These are phyloP conservation scores for Plenodomus biglobosus DNA, from an alignment of 2,329 filamentous ascomycete genomes.

Conservation along the genomic window DNA sequence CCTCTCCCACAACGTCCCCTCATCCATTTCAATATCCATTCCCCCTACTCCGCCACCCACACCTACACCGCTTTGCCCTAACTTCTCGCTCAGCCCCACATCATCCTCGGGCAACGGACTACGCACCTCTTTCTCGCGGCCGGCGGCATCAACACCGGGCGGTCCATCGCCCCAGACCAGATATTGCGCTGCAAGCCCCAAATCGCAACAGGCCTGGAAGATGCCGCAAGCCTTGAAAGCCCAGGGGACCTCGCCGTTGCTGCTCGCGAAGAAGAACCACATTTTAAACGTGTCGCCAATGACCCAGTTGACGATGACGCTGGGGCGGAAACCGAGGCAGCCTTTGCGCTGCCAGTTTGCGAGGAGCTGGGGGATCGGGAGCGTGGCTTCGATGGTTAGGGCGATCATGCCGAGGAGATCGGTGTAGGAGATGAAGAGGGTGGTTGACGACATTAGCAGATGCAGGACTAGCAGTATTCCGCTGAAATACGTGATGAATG, in stretches of 20 bases:
- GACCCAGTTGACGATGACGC: constrained; percentile 76
- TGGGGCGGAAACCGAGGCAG: constrained; percentile 75
- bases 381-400: constrained; percentile 75
- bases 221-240: constrained; percentile 81
- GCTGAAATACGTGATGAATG: constrained; percentile 70
- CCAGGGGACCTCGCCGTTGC: constrained; percentile 67
- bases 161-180: constrained; percentile 41
- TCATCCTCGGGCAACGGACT: constrained; percentile 25
- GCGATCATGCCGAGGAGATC: constrained; percentile 71
- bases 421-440: constrained; percentile 67
- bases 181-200: constrained; percentile 74
- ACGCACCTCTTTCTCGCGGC: constrained; percentile 24
- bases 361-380: constrained; percentile 77
- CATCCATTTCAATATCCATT: constrained; percentile 25
- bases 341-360: constrained; percentile 68
- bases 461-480: constrained; percentile 63
- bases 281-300: constrained; percentile 83
- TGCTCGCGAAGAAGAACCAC: constrained; percentile 72
- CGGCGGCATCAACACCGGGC: constrained; percentile 7
- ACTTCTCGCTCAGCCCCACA: constrained; percentile 15
- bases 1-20: constrained; percentile 26
- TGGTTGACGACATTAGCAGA: constrained; percentile 62
- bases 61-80: constrained; percentile 9
- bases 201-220: constrained; percentile 78
- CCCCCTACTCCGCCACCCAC: no score